Evolutionary conservation across 208 protist species (phyloP).

Genomic region (Trypanosoma lewisi): DNA sequence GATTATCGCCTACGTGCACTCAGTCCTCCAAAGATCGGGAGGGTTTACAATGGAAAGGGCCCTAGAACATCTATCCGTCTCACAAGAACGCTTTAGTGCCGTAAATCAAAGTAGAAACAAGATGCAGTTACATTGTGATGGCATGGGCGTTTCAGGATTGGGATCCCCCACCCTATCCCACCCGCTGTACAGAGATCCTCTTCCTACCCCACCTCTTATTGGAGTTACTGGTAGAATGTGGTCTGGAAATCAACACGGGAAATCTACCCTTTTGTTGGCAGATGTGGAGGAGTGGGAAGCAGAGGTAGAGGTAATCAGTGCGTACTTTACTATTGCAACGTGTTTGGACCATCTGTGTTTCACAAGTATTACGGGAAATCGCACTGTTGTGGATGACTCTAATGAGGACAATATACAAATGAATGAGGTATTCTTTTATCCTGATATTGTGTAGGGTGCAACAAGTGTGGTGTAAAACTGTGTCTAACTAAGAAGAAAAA

Average conservation of each 20-base stretch:
- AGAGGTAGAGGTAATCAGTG: conserved; percentile 23
- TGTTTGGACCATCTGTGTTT: conserved; percentile 29
- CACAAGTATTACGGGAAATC: conserved; percentile 15
- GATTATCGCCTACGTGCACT: conserved; percentile 20
- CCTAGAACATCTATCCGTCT: conserved; percentile 10
- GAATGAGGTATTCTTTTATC: conserved; percentile 23
- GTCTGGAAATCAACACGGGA: neutral
- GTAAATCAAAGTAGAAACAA: neutral
- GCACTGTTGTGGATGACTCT: neutral
- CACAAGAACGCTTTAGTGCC: conserved; percentile 11
- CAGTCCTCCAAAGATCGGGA: conserved; percentile 12
- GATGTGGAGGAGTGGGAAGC: conserved; percentile 28
- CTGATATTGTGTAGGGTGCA: conserved; percentile 8
- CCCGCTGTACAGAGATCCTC: conserved; percentile 9
- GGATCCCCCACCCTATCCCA: neutral
- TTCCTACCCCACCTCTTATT: conserved; percentile 21
- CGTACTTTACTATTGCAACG: conserved; percentile 26
- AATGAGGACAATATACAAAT: neutral
- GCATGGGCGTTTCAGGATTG: neutral
- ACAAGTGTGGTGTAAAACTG: too few relatives aligned
- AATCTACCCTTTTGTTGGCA: conserved; percentile 13
- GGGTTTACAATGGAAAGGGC: conserved; percentile 18
- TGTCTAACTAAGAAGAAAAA: too few relatives aligned
- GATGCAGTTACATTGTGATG: neutral
- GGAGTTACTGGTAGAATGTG: neutral